A percentile compares a stretch with the other conserved stretches of the same genome.
Conservation (phyloP, 345 rosid genomes). For the Camelina sativa region DNA sequence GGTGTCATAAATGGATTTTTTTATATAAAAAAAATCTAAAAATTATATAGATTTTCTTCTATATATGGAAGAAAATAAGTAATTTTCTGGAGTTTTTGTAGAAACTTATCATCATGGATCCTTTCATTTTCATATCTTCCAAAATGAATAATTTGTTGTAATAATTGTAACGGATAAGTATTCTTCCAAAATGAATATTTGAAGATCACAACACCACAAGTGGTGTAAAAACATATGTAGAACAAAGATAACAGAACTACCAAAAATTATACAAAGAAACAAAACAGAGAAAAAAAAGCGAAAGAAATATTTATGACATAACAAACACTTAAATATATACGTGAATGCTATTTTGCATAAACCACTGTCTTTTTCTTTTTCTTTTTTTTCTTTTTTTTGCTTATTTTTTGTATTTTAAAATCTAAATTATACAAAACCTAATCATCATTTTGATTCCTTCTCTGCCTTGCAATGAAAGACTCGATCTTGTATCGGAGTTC, state of each 20-base stretch:
- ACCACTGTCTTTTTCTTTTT: not conserved
- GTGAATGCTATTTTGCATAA: slow-evolving; percentile 24
- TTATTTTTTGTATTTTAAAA: not conserved
- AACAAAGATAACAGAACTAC: not conserved
- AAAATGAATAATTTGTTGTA: not conserved
- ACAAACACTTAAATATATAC: slow-evolving; percentile 22
- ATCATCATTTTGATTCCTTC: slow-evolving; percentile 63
- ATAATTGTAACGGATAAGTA: too few relatives aligned
- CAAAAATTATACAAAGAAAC: slow-evolving; percentile 1
- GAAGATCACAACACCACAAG: slow-evolving; percentile 15
- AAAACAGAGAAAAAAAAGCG: not conserved
- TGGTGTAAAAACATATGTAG: not conserved
- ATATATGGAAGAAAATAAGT: not conserved
- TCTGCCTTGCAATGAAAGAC: slow-evolving; percentile 81
- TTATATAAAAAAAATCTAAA: not conserved
- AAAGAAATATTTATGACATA: slow-evolving; percentile 16
- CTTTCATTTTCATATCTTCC: slow-evolving; percentile 11
- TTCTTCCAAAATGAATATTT: slow-evolving; percentile 15
- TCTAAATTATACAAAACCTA: slow-evolving; percentile 42
- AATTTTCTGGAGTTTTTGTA: not conserved
- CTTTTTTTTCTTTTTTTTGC: not conserved
- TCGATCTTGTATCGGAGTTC: slow-evolving; percentile 67
- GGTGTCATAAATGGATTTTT: not conserved
- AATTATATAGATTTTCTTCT: not conserved
- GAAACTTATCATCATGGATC: slow-evolving; percentile 24